A percentile compares a stretch with the other conserved stretches of the same genome.
Evolutionary conservation across 805 yeast species (phyloP).

Genomic region (Aciculoconidium aculeatum): DNA sequence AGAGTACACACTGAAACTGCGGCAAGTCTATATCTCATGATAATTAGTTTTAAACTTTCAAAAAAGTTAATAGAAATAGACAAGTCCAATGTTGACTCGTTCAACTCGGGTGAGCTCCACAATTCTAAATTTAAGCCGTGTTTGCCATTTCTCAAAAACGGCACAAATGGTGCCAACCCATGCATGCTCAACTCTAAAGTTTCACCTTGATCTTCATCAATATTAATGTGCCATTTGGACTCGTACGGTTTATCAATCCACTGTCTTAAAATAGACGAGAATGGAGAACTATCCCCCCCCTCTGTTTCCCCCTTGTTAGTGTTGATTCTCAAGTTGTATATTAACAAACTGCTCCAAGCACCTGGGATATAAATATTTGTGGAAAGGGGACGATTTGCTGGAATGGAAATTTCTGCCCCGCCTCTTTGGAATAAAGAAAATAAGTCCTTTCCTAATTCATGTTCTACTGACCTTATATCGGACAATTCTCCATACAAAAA

Average conservation of each 20-base stretch:
- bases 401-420: slow-evolving; percentile 37
- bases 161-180: slow-evolving; percentile 66
- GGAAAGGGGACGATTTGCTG: slow-evolving; percentile 38
- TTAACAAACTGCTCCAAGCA: slow-evolving; percentile 57
- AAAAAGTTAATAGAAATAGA: slow-evolving; percentile 46
- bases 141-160: slow-evolving; percentile 35
- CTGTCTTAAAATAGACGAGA: slow-evolving; percentile 66
- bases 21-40: slow-evolving; percentile 72
- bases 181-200: slow-evolving; percentile 37
- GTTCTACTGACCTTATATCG: slow-evolving; percentile 15
- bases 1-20: slow-evolving; percentile 66
- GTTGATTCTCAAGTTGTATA: slow-evolving; percentile 36
- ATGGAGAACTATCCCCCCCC: slow-evolving; percentile 15
- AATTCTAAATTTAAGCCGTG: slow-evolving; percentile 28
- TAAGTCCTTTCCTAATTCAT: slow-evolving; percentile 22
- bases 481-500: slow-evolving; percentile 35
- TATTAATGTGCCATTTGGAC: slow-evolving; percentile 69
- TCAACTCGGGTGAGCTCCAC: slow-evolving; percentile 39
- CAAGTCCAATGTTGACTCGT: slow-evolving; percentile 30
- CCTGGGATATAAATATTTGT: slow-evolving; percentile 47
- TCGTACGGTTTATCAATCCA: slow-evolving; percentile 60
- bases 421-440: slow-evolving; percentile 34
- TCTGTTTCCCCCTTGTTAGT: slow-evolving; percentile 6
- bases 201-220: slow-evolving; percentile 33
- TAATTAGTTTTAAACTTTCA: slow-evolving; percentile 60